Evolutionary conservation across 2,329 filamentous ascomycete genomes (phyloP).

Genomic region (Lecanoromycetidae sp.): DNA sequence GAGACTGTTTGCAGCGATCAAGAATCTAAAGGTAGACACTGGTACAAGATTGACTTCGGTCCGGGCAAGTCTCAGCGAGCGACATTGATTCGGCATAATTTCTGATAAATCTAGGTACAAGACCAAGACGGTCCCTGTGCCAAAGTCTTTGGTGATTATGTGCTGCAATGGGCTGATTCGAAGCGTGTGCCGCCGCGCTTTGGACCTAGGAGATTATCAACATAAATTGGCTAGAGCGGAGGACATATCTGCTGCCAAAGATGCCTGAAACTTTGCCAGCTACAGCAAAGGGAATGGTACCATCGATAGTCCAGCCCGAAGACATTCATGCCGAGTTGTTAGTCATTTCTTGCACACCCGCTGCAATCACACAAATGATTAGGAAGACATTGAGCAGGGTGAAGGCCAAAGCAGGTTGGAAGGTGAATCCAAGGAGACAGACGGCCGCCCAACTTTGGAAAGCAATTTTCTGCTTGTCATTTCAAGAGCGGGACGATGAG

Average conservation of each 20-base stretch:
- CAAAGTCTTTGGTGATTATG: neutral
- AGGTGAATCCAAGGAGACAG: neutral
- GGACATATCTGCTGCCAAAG: neutral
- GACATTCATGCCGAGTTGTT: neutral
- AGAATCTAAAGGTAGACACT: neutral
- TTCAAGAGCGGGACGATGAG: neutral
- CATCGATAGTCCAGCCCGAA: neutral
- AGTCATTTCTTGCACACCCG: neutral
- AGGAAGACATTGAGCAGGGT: neutral
- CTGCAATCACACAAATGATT: neutral
- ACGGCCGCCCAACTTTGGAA: neutral
- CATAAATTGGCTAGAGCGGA: neutral
- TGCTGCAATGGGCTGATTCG: neutral
- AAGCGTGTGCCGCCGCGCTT: neutral
- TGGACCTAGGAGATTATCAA: neutral
- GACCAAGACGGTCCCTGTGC: neutral
- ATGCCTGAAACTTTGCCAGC: neutral
- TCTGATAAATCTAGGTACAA: neutral
- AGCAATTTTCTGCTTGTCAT: neutral
- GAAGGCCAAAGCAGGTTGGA: slow-evolving; percentile 1
- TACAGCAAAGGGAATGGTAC: neutral
- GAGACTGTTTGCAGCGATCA: neutral
- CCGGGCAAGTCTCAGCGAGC: neutral
- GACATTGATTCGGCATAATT: neutral
- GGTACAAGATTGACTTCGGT: neutral